Percentiles rank a stretch among this genome's conserved stretches.
phyloP scores from a whole-genome alignment of 805 yeast genomes.

The Wickerhamiella qilinensis region DNA sequence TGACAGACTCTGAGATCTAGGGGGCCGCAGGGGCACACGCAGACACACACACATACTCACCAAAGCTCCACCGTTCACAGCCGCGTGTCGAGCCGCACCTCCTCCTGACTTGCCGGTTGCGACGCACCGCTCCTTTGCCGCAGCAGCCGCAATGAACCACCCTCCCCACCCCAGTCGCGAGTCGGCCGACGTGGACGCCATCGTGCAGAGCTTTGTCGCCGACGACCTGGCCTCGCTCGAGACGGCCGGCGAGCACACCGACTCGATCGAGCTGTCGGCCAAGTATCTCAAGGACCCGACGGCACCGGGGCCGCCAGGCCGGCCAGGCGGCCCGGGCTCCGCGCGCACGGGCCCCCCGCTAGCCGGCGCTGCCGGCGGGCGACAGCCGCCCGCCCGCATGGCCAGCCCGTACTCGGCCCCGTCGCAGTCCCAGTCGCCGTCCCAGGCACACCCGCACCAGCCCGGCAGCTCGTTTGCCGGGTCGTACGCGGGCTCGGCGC shows the following conservation, averaged over 20 bases:
- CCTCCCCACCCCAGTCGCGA: no score
- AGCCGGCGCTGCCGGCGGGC: neutral
- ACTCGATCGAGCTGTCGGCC: conserved; percentile 12
- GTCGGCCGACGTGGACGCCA: conserved; percentile 16
- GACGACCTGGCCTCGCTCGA: conserved; percentile 20
- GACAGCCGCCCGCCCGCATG: neutral
- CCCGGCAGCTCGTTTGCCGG: neutral
- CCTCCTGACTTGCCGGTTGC: no score
- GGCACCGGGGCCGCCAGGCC: neutral
- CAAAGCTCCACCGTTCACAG: no score
- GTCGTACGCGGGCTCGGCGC: neutral
- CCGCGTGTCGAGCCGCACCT: no score
- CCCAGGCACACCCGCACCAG: neutral
- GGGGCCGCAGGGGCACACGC: no score
- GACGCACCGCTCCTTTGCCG: no score
- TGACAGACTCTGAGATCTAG: no score
- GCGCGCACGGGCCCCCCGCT: neutral
- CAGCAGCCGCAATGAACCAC: no score
- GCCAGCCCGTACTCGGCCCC: no score
- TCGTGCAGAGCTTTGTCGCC: conserved; percentile 19
- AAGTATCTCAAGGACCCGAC: conserved; percentile 6
- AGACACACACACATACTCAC: no score
- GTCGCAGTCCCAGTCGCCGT: neutral
- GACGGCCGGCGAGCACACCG: conserved; percentile 15
- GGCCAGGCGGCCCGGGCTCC: neutral